Conservation (phyloP, 2,329 filamentous ascomycete genomes). For the Rhynchosporium secalis region DNA sequence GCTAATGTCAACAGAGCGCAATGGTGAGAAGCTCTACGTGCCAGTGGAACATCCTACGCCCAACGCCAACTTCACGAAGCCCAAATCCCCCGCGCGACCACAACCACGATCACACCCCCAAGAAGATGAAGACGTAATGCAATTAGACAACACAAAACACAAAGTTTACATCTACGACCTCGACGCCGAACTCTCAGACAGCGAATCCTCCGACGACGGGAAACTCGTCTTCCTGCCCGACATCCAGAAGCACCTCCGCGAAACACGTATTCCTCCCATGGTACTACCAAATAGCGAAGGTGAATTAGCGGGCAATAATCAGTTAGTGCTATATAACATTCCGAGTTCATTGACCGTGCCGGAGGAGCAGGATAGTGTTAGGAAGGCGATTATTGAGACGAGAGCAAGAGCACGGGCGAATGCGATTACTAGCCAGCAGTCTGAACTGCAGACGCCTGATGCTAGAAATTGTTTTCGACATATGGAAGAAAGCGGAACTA, state of each 20-base stretch:
- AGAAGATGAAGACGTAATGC: conserved; percentile 65
- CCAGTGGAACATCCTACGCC: conserved; percentile 55
- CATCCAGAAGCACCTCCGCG: conserved; percentile 76
- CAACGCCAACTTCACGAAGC: conserved; percentile 24
- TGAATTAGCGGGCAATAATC: conserved; percentile 54
- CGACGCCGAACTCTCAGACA: conserved; percentile 78
- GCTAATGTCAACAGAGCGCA: conserved; percentile 51
- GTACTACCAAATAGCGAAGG: conserved; percentile 60
- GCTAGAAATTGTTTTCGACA: conserved; percentile 24
- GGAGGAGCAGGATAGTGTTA: conserved; percentile 72
- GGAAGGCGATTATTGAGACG: conserved; percentile 81
- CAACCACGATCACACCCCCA: not conserved
- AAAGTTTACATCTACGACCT: conserved; percentile 90
- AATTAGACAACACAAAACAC: conserved; percentile 79
- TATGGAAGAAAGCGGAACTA: conserved; percentile 16
- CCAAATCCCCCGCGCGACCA: conserved; percentile 24
- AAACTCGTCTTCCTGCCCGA: conserved; percentile 79
- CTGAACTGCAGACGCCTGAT: conserved; percentile 28
- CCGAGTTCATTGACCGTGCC: conserved; percentile 76
- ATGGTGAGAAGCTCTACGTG: conserved; percentile 64
- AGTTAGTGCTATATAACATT: conserved; percentile 83
- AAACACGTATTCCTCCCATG: conserved; percentile 62
- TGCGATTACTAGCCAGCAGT: conserved; percentile 34
- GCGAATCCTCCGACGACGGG: conserved; percentile 57
- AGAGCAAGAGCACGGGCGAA: conserved; percentile 65